phyloP scores from a whole-genome alignment of 495 filamentous ascomycete species.

The Hypoxylon rickii region DNA sequence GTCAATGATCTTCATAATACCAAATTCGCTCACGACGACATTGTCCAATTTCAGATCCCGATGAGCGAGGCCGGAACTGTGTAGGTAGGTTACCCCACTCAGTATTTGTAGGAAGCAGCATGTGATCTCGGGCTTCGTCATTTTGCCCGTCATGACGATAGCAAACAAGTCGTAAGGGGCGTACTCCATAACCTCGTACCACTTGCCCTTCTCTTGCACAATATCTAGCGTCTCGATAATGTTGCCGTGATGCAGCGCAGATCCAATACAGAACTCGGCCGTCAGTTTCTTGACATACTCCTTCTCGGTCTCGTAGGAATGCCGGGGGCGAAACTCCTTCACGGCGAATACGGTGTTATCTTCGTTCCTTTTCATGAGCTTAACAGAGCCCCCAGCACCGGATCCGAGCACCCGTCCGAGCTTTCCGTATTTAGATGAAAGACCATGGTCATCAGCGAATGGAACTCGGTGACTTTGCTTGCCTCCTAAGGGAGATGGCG shows the following conservation, averaged over 20 bases:
- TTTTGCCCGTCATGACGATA: conserved; percentile 99
- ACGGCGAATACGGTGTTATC: conserved; percentile 94
- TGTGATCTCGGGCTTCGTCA: conserved; percentile 86
- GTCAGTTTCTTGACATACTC: conserved; percentile 99
- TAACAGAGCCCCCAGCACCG: conserved; percentile 92
- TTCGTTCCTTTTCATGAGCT: conserved; percentile 87
- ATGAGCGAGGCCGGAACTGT: conserved; percentile 94
- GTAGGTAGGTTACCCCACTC: conserved; percentile 94
- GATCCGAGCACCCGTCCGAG: conserved; percentile 92
- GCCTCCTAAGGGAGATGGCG: conserved; percentile 61
- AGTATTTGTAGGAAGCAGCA: conserved; percentile 95
- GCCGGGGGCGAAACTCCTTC: conserved; percentile 92
- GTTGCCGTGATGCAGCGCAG: conserved; percentile 95
- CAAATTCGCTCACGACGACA: conserved; percentile 92
- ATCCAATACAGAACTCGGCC: conserved; percentile 98
- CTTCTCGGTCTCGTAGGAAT: conserved; percentile 89
- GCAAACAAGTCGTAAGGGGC: conserved; percentile 97
- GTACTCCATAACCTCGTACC: conserved; percentile 99
- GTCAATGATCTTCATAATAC: conserved; percentile 99
- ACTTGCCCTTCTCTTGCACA: conserved; percentile 89
- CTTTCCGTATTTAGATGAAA: conserved; percentile 91
- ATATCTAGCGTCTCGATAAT: conserved; percentile 98
- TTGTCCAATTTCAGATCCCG: conserved; percentile 98
- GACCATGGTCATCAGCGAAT: conserved; percentile 91
- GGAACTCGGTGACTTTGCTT: conserved; percentile 70